Conservation (phyloP, 1,284 basidiomycete genomes). For the Taiwanofungus camphoratus region DNA sequence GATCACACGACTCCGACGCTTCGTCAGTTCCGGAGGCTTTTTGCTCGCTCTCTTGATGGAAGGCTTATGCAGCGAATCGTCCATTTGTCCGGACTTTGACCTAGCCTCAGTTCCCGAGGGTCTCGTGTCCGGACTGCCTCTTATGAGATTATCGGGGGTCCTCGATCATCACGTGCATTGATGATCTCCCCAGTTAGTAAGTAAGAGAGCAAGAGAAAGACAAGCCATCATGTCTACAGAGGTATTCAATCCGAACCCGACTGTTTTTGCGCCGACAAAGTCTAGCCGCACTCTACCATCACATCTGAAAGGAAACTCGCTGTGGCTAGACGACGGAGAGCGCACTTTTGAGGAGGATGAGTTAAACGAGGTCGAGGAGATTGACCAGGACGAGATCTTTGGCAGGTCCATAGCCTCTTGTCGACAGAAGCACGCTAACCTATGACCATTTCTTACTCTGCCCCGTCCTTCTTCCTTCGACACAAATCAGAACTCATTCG, state of each 20-base stretch:
- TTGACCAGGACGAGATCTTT: conserved; percentile 50
- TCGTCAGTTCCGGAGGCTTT: background rate
- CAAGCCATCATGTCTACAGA: conserved; percentile 30
- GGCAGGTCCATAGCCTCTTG: conserved; percentile 35
- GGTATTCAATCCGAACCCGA: conserved; percentile 34
- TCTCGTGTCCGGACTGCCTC: no score
- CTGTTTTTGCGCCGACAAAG: conserved; percentile 27
- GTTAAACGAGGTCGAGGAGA: conserved; percentile 34
- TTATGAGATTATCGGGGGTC: no score
- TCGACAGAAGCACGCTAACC: no score
- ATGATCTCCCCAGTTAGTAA: no score
- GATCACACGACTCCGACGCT: background rate
- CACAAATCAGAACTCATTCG: conserved; percentile 76
- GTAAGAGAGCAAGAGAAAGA: no score
- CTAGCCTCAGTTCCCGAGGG: no score
- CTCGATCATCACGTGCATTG: no score
- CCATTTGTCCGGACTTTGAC: no score
- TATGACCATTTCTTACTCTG: no score
- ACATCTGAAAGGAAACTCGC: conserved; percentile 23
- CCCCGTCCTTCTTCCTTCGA: background rate
- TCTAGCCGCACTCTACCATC: conserved; percentile 15
- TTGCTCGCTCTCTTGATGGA: no score
- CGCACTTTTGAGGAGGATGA: conserved; percentile 23
- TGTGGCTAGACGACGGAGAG: conserved; percentile 31
- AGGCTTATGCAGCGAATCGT: no score